A percentile compares a stretch with the other conserved stretches of the same genome.
phyloP scores from a whole-genome alignment of 148 eudicot species.

The Selenicereus undatus region DNA sequence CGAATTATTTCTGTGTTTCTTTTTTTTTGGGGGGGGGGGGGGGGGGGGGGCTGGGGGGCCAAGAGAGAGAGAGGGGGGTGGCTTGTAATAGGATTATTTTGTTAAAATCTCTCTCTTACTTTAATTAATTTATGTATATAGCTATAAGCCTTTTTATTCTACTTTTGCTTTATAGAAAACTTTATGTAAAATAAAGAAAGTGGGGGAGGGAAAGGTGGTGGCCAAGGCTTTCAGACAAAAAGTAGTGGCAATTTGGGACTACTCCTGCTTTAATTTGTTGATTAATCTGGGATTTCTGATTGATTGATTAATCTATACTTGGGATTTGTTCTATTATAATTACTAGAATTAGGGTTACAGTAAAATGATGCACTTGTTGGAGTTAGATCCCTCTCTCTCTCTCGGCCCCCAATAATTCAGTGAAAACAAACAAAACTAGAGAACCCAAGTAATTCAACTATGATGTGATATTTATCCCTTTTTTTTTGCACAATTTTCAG shows the following conservation, averaged over 20 bases:
- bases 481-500: background rate
- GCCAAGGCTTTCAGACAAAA: constrained; percentile 37
- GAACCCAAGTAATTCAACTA: constrained; percentile 38
- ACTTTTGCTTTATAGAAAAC: constrained; percentile 48
- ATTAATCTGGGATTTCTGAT: constrained; percentile 28
- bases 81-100: too few species aligned
- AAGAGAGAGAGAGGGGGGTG: background rate
- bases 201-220: constrained; percentile 39
- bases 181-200: constrained; percentile 33
- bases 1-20: background rate
- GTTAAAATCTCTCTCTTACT: constrained; percentile 14
- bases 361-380: constrained; percentile 13
- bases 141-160: constrained; percentile 25
- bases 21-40: background rate
- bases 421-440: constrained; percentile 39
- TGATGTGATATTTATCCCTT: constrained; percentile 30
- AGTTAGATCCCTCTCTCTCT: background rate
- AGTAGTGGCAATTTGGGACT: constrained; percentile 35
- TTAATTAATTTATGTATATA: constrained; percentile 28
- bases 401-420: constrained; percentile 34
- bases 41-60: constrained; percentile 18
- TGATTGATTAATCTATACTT: constrained; percentile 13
- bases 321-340: background rate
- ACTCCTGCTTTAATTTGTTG: constrained; percentile 4
- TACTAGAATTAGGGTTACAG: constrained; percentile 29